Percentiles rank a stretch among this genome's conserved stretches.
Conservation (phyloP, 2,329 filamentous ascomycete genomes). For the Cladophialophora carrionii region DNA sequence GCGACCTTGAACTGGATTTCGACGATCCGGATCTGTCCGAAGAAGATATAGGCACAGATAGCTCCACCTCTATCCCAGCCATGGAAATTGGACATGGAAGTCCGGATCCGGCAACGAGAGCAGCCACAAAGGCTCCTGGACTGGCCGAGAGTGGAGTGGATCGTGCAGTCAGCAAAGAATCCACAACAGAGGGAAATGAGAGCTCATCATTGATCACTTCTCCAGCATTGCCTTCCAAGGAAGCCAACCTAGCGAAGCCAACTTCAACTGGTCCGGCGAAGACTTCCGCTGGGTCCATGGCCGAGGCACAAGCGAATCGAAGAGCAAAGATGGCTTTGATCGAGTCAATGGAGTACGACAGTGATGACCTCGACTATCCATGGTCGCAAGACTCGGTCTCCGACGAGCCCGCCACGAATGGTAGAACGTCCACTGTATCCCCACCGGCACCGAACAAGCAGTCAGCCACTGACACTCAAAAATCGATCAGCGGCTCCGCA, state of each 20-base stretch:
- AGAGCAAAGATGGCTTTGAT: constrained; percentile 43
- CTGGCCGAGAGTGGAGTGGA: background rate
- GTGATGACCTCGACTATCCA: constrained; percentile 35
- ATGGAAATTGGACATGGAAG: constrained; percentile 15
- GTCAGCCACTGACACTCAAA: background rate
- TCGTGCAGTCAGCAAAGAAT: background rate
- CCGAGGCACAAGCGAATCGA: constrained; percentile 41
- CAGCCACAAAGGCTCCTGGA: constrained; percentile 10
- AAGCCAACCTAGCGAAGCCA: constrained; percentile 7
- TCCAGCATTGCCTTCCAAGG: constrained; percentile 9
- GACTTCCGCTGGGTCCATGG: constrained; percentile 20
- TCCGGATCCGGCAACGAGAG: background rate
- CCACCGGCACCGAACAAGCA: background rate
- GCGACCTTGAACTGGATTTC: constrained; percentile 21
- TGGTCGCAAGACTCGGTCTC: constrained; percentile 30
- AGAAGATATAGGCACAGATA: constrained; percentile 1
- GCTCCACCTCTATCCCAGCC: constrained; percentile 17
- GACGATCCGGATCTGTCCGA: constrained; percentile 21
- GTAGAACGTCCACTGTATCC: background rate
- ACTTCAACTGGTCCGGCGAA: constrained; percentile 15
- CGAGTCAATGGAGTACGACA: constrained; percentile 40
- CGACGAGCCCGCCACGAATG: constrained; percentile 11
- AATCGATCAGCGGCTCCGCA: background rate
- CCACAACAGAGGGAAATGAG: constrained; percentile 2
- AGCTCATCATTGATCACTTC: constrained; percentile 11